A percentile compares a stretch with the other conserved stretches of the same genome.
phyloP scores from a whole-genome alignment of 108 stramenopile genomes.

The Skeletonema marinoi region DNA sequence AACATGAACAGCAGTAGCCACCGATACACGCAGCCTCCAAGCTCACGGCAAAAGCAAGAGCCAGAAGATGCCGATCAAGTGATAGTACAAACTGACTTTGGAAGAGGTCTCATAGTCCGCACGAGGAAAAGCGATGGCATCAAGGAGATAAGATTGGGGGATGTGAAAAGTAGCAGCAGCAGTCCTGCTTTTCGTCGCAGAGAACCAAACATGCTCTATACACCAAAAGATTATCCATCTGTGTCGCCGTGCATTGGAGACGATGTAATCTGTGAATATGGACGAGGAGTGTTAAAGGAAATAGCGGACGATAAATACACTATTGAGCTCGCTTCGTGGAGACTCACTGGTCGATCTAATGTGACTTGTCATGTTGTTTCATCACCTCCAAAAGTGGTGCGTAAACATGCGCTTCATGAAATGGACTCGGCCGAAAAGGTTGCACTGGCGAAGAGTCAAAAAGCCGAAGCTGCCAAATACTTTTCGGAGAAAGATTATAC shows the following conservation, averaged over 20 bases:
- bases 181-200: background rate
- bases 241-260: slow-evolving; percentile 57
- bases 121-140: slow-evolving; percentile 38
- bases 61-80: slow-evolving; percentile 66
- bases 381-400: slow-evolving; percentile 53
- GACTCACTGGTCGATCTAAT: slow-evolving; percentile 60
- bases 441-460: slow-evolving; percentile 55
- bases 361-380: slow-evolving; percentile 67
- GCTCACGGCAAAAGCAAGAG: background rate
- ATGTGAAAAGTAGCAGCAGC: background rate
- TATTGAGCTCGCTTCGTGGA: slow-evolving; percentile 70
- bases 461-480: slow-evolving; percentile 46
- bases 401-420: slow-evolving; percentile 57
- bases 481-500: slow-evolving; percentile 62
- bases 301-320: slow-evolving; percentile 26
- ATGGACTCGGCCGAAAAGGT: slow-evolving; percentile 72
- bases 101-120: slow-evolving; percentile 68
- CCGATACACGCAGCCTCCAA: background rate
- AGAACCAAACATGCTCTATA: slow-evolving; percentile 55
- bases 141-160: slow-evolving; percentile 70
- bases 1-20: too few species aligned
- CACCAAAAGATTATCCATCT: slow-evolving; percentile 60
- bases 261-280: slow-evolving; percentile 69
- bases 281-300: slow-evolving; percentile 58
- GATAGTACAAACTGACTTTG: slow-evolving; percentile 77